Evolutionary conservation across 106 monocot genomes (phyloP).

Genomic region (Posidonia australis): DNA sequence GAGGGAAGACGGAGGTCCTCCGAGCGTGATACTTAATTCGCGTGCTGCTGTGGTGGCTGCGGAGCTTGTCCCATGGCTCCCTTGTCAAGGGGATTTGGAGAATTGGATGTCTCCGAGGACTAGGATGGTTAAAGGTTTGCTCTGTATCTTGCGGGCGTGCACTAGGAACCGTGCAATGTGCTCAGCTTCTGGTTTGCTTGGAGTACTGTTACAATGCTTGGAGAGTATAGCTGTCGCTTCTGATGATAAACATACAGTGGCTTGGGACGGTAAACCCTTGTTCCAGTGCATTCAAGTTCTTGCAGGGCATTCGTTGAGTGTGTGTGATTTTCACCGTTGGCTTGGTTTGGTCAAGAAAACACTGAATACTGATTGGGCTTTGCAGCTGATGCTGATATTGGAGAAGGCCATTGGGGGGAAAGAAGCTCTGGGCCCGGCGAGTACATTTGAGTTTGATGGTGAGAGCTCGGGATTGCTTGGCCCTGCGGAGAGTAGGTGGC

Average conservation of each 20-base stretch:
- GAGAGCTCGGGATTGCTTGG: conserved; percentile 90
- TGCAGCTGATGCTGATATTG: conserved; percentile 45
- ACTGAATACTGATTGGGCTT: conserved; percentile 47
- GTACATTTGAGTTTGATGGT: conserved; percentile 86
- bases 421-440: conserved; percentile 64
- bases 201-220: conserved; percentile 32
- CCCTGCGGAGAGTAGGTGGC: conserved; percentile 88
- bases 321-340: conserved; percentile 61
- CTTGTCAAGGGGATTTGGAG: conserved; percentile 41
- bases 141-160: conserved; percentile 44
- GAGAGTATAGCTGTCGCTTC: conserved; percentile 36
- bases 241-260: background rate
- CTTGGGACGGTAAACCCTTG: conserved; percentile 49
- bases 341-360: conserved; percentile 48
- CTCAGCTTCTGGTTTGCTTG: conserved; percentile 49
- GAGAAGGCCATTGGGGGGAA: conserved; percentile 73
- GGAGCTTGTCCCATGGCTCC: conserved; percentile 58
- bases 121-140: conserved; percentile 65
- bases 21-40: conserved; percentile 59
- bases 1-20: conserved; percentile 21
- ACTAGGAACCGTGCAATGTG: conserved; percentile 89
- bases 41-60: conserved; percentile 58
- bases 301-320: conserved; percentile 66
- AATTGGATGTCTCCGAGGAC: conserved; percentile 54
- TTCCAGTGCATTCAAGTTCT: conserved; percentile 67